Conservation (phyloP, 495 filamentous ascomycete genomes). For the Aspergillus biplanus region DNA sequence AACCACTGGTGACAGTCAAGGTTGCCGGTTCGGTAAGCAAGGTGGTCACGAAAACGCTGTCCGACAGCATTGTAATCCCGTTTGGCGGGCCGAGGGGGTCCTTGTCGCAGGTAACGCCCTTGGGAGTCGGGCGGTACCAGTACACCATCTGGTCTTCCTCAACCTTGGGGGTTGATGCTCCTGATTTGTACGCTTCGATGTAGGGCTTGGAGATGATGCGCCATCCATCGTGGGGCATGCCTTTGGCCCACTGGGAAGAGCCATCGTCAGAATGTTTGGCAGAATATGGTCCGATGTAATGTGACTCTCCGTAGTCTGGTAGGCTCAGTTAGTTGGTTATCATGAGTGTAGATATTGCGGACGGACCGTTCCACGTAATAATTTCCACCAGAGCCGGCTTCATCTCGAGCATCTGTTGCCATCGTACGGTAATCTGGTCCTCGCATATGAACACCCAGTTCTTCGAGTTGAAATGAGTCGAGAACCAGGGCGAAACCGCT, state of each 20-base stretch:
- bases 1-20: conserved; percentile 50
- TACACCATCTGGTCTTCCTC: conserved; percentile 49
- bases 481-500: conserved; percentile 46
- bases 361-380: conserved; percentile 61
- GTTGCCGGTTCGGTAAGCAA: conserved; percentile 51
- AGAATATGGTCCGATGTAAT: conserved; percentile 51
- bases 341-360: background rate
- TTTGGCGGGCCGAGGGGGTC: conserved; percentile 25
- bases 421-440: conserved; percentile 49
- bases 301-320: conserved; percentile 62
- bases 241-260: conserved; percentile 60
- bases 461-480: conserved; percentile 50
- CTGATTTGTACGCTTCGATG: conserved; percentile 60
- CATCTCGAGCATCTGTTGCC: conserved; percentile 54
- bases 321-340: background rate
- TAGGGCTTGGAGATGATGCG: conserved; percentile 51
- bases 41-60: conserved; percentile 57
- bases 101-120: conserved; percentile 33
- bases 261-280: conserved; percentile 58
- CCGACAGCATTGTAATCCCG: conserved; percentile 40
- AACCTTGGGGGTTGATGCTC: conserved; percentile 40
- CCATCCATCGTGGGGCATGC: conserved; percentile 52
- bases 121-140: conserved; percentile 50
- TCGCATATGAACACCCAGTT: conserved; percentile 60
- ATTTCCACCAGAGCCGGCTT: conserved; percentile 59